Conservation (phyloP, 345 rosid species). For the Dipteronia dyeriana region DNA sequence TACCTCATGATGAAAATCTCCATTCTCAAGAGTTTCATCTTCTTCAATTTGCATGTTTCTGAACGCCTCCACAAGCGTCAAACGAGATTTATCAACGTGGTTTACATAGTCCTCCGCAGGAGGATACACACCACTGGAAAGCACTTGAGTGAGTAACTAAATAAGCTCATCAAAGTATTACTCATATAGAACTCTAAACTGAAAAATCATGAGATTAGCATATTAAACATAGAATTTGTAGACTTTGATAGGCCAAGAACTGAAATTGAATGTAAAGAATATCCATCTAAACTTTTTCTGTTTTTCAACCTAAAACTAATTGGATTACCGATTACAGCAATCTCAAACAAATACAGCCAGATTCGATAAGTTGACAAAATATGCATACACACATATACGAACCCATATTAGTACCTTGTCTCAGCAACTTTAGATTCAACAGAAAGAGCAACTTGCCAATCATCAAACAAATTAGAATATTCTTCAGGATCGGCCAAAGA, state of each 20-base stretch:
- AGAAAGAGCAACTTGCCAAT: slow-evolving; percentile 95
- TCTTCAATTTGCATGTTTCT: slow-evolving; percentile 85
- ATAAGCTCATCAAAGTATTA: slow-evolving; percentile 8
- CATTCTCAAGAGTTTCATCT: slow-evolving; percentile 82
- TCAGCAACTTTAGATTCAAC: slow-evolving; percentile 77
- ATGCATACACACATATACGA: neutral
- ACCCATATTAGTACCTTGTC: slow-evolving; percentile 52
- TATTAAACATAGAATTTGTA: neutral
- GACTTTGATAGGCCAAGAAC: slow-evolving; percentile 3
- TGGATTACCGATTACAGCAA: neutral
- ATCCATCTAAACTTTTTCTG: neutral
- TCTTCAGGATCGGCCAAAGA: slow-evolving; percentile 98
- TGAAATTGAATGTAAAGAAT: neutral
- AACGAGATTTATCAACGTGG: slow-evolving; percentile 64
- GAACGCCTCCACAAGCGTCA: slow-evolving; percentile 85
- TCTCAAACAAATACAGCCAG: neutral
- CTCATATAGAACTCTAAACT: neutral
- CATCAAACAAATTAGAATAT: slow-evolving; percentile 94
- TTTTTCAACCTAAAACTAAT: neutral
- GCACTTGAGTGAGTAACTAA: slow-evolving; percentile 20
- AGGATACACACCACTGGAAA: slow-evolving; percentile 61
- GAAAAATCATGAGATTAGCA: neutral
- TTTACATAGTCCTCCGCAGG: slow-evolving; percentile 65
- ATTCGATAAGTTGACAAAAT: neutral
- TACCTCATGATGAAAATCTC: slow-evolving; percentile 77